Percentiles rank a stretch among this genome's conserved stretches.
Conservation (phyloP, 345 rosid genomes). For the Eutrema japonicum region DNA sequence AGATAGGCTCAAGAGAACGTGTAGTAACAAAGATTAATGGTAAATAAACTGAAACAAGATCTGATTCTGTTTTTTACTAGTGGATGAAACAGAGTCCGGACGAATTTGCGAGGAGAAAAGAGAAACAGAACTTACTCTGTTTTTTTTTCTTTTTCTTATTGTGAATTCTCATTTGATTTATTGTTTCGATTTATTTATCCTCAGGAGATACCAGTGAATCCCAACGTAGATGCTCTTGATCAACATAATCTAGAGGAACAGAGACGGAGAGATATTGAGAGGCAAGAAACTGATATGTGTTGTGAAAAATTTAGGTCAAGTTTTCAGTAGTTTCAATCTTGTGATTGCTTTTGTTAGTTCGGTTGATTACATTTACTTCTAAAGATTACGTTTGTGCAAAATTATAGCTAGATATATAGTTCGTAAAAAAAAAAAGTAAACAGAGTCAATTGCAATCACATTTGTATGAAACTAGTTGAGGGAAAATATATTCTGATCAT, state of each 20-base stretch:
- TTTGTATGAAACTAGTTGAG: background rate
- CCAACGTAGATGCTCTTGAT: background rate
- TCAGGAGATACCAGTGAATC: background rate
- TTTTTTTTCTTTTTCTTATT: background rate
- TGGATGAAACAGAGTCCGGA: background rate
- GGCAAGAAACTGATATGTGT: background rate
- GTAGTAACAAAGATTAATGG: background rate
- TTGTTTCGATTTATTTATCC: background rate
- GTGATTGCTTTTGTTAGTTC: background rate
- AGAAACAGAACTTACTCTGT: background rate
- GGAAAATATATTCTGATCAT: background rate
- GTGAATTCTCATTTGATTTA: too few relatives aligned
- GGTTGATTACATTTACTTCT: background rate
- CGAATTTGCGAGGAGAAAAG: too few relatives aligned
- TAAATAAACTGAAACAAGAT: background rate
- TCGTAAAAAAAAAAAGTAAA: background rate
- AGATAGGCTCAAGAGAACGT: background rate
- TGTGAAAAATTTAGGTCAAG: background rate
- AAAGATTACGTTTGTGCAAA: background rate
- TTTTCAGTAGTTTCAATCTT: background rate
- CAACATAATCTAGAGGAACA: background rate
- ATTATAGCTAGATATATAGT: background rate
- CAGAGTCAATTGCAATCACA: background rate
- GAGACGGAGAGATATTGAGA: background rate
- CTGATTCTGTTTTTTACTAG: background rate